Conservation (phyloP, 768 basidiomycete species). For the Lepiota brunneoincarnata region DNA sequence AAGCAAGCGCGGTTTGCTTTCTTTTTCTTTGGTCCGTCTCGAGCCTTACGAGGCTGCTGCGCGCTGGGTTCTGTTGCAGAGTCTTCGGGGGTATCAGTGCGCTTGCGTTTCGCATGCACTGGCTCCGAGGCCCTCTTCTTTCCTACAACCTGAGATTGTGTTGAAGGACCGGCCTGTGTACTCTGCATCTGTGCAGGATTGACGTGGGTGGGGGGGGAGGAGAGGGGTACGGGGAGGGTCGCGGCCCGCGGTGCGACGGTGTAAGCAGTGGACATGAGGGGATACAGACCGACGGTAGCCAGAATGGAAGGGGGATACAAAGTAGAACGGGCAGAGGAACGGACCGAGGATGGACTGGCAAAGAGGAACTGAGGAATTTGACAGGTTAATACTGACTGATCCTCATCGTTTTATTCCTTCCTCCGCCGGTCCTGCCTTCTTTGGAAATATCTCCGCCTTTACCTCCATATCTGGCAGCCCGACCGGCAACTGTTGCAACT, state of each 20-base stretch:
- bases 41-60: constrained; percentile 47
- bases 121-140: constrained; percentile 37
- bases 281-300: constrained; percentile 14
- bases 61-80: constrained; percentile 44
- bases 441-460: background rate
- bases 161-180: constrained; percentile 43
- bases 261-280: constrained; percentile 35
- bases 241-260: constrained; percentile 35
- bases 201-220: constrained; percentile 30
- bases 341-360: constrained; percentile 24
- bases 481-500: constrained; percentile 5
- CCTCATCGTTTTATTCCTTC: constrained; percentile 20
- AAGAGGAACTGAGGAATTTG: constrained; percentile 14
- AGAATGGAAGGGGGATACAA: constrained; percentile 19
- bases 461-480: constrained; percentile 12
- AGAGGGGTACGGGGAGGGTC: constrained; percentile 23
- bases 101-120: constrained; percentile 52
- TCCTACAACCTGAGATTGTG: constrained; percentile 22
- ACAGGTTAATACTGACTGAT: constrained; percentile 20
- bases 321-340: constrained; percentile 22
- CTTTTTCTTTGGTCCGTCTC: constrained; percentile 88
- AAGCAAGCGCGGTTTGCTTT: constrained; percentile 93
- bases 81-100: constrained; percentile 58
- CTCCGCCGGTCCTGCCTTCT: constrained; percentile 7
- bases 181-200: constrained; percentile 43